Conservation (phyloP, 305 asterid species). For the Salvia sclarea region DNA sequence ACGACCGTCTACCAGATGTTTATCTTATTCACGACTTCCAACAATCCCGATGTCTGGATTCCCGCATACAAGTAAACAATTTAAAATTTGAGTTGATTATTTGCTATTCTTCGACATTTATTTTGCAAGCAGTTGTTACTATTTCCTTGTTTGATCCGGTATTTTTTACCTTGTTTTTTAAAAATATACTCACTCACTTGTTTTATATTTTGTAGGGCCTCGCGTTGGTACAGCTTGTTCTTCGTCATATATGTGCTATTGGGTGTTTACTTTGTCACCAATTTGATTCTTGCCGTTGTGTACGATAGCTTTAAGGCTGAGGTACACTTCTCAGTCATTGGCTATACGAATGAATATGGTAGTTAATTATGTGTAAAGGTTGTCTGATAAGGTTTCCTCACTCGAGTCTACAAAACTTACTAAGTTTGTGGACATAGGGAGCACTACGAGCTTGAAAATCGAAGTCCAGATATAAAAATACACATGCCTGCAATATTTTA, state of each 20-base stretch:
- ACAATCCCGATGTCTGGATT: constrained; percentile 99
- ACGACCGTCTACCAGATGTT: constrained; percentile 83
- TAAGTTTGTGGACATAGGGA: no score
- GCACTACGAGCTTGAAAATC: no score
- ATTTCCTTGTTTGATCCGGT: constrained; percentile 1
- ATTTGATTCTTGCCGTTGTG: constrained; percentile 97
- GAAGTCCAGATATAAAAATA: no score
- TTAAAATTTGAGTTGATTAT: constrained; percentile 18
- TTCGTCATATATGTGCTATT: constrained; percentile 83
- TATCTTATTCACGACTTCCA: constrained; percentile 91
- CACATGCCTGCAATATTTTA: constrained; percentile 13
- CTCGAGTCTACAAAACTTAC: no score
- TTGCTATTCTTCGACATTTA: constrained; percentile 27
- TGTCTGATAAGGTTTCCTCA: no score
- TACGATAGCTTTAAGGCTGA: constrained; percentile 94
- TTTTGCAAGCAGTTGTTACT: neutral
- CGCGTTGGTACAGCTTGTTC: constrained; percentile 87
- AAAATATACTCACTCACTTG: constrained; percentile 23
- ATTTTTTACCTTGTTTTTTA: neutral
- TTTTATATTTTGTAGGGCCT: constrained; percentile 61
- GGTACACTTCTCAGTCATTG: constrained; percentile 50
- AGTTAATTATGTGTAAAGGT: no score
- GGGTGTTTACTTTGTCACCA: constrained; percentile 98
- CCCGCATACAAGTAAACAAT: constrained; percentile 93
- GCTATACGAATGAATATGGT: no score